phyloP scores from a whole-genome alignment of 768 basidiomycete genomes.

The Collybiopsis luxurians region DNA sequence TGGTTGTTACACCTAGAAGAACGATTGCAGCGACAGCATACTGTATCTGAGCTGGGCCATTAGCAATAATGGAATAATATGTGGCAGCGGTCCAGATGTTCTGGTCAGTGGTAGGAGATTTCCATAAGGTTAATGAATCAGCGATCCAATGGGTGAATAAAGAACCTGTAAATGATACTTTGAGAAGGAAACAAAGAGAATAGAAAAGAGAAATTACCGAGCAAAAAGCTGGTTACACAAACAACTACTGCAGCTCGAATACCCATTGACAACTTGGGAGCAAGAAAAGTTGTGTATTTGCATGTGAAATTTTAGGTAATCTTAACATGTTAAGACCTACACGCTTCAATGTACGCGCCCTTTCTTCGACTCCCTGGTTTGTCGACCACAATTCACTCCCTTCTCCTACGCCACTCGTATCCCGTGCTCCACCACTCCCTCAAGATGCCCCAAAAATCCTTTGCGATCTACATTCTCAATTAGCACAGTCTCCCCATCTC shows the following conservation, averaged over 20 bases:
- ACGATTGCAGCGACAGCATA: conserved; percentile 59
- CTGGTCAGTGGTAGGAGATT: conserved; percentile 81
- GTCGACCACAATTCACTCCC: conserved; percentile 43
- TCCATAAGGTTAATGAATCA: conserved; percentile 90
- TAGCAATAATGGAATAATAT: conserved; percentile 79
- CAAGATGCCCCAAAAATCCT: conserved; percentile 49
- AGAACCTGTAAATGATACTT: conserved; percentile 45
- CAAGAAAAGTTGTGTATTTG: not conserved
- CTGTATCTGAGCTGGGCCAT: conserved; percentile 52
- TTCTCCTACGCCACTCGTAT: conserved; percentile 18
- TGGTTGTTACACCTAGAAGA: conserved; percentile 57
- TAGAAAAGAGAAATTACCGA: conserved; percentile 46
- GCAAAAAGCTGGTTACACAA: conserved; percentile 74
- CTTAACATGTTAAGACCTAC: too few species aligned
- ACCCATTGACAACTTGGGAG: conserved; percentile 51
- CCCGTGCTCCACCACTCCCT: conserved; percentile 44
- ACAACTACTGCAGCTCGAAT: conserved; percentile 73
- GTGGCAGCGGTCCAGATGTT: conserved; percentile 79
- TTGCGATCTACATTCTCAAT: conserved; percentile 52
- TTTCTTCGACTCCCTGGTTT: conserved; percentile 58
- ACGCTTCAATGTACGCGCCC: conserved; percentile 2
- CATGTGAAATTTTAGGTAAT: not conserved
- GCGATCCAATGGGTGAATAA: conserved; percentile 92
- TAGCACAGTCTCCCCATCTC: conserved; percentile 64
- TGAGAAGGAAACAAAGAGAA: not conserved